A percentile compares a stretch with the other conserved stretches of the same genome.
Evolutionary conservation across 78 protist species (phyloP).

Genomic region (Dictyostelium firmibasis): DNA sequence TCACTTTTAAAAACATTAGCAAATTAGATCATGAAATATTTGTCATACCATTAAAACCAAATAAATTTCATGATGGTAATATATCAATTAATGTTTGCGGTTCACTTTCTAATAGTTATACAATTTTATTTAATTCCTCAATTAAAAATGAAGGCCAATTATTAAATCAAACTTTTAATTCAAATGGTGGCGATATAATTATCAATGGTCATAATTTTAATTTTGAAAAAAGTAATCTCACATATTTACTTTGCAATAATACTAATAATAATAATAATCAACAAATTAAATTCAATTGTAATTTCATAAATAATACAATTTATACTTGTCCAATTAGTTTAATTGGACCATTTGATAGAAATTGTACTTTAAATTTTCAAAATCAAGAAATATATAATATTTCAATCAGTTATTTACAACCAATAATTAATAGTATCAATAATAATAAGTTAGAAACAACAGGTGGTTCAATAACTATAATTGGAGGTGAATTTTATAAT

Average conservation of each 20-base stretch:
- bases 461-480: background rate
- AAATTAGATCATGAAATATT: background rate
- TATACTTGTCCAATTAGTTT: background rate
- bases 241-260: background rate
- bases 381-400: background rate
- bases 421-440: background rate
- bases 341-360: background rate
- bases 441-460: background rate
- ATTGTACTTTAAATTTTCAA: background rate
- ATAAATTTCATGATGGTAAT: background rate
- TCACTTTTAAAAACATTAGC: background rate
- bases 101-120: background rate
- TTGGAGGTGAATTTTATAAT: background rate
- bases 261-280: background rate
- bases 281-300: background rate
- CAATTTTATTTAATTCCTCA: background rate
- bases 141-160: background rate
- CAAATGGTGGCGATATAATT: background rate
- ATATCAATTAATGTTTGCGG: background rate
- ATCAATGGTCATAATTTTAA: background rate
- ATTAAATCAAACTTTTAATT: background rate
- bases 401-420: background rate
- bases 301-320: background rate
- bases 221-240: background rate
- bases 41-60: background rate